phyloP scores from a whole-genome alignment of 495 filamentous ascomycete genomes.

The Chaetomidium leptoderma region DNA sequence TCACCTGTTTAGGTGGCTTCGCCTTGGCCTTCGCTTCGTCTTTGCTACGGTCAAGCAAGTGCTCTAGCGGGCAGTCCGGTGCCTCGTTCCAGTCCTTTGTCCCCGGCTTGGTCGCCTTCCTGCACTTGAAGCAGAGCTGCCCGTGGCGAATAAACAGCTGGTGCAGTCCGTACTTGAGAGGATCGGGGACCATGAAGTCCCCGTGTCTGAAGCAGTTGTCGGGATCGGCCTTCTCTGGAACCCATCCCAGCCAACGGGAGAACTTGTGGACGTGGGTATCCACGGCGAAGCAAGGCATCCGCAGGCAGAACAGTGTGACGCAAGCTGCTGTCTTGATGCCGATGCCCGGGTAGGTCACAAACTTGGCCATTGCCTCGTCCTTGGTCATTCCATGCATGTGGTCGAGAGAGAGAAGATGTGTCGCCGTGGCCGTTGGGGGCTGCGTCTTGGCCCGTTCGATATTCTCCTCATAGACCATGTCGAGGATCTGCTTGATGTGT shows the following conservation, averaged over 20 bases:
- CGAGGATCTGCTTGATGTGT: constrained; percentile 75
- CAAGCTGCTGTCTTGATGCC: constrained; percentile 91
- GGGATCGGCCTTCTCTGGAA: constrained; percentile 57
- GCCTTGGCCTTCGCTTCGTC: constrained; percentile 10
- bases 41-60: constrained; percentile 38
- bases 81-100: constrained; percentile 43
- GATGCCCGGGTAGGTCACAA: constrained; percentile 77
- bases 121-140: constrained; percentile 71
- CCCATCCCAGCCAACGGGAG: constrained; percentile 81
- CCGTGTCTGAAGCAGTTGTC: constrained; percentile 75
- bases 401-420: constrained; percentile 59
- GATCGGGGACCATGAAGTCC: constrained; percentile 75
- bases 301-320: constrained; percentile 74
- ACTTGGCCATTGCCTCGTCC: constrained; percentile 65
- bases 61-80: constrained; percentile 44
- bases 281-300: constrained; percentile 73
- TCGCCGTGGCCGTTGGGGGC: background rate
- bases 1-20: constrained; percentile 2
- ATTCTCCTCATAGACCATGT: constrained; percentile 71
- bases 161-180: constrained; percentile 86
- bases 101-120: constrained; percentile 49
- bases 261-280: constrained; percentile 83
- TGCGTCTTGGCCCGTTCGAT: constrained; percentile 27
- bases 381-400: constrained; percentile 65
- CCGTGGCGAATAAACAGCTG: constrained; percentile 85